Percentiles rank a stretch among this genome's conserved stretches.
Evolutionary conservation across 352 stramenopile genomes (phyloP).

Genomic region (Globisporangium nagaii): DNA sequence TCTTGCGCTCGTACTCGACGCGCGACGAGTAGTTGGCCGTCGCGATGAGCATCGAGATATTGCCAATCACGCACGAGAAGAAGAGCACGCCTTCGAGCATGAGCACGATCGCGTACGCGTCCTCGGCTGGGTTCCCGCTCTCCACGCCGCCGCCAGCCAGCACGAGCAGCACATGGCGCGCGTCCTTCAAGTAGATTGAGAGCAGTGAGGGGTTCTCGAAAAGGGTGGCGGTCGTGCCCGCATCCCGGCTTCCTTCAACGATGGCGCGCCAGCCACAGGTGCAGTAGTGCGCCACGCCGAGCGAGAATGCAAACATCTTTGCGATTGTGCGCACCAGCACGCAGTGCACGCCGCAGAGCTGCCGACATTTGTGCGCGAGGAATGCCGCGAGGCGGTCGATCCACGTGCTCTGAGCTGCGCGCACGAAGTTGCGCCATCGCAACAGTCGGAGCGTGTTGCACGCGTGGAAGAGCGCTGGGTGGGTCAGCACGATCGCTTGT

Average conservation of each 20-base stretch:
- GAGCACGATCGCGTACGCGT: constrained; percentile 2
- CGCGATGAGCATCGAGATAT: constrained; percentile 15
- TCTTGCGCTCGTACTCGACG: constrained; percentile 17
- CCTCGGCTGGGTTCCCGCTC: not conserved
- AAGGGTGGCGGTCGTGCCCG: too few species aligned
- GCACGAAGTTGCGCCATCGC: not conserved
- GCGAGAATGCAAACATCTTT: not conserved
- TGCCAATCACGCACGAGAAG: constrained; percentile 13
- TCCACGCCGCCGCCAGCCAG: not conserved
- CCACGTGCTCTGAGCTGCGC: not conserved
- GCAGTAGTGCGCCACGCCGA: constrained; percentile 2
- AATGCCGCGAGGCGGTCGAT: not conserved
- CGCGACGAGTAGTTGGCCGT: constrained; percentile 4
- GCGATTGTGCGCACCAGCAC: not conserved
- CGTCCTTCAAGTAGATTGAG: not conserved
- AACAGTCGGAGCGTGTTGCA: not conserved
- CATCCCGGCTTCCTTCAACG: too few species aligned
- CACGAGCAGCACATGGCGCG: not conserved
- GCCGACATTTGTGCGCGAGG: not conserved
- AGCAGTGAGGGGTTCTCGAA: not conserved
- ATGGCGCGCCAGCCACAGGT: not conserved
- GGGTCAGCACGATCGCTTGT: not conserved
- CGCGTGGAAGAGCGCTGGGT: not conserved
- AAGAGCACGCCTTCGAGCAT: constrained; percentile 1
- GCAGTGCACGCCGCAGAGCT: not conserved